Percentiles rank a stretch among this genome's conserved stretches.
Evolutionary conservation across 1,139 yeast species (phyloP).

Genomic region (Scheffersomyces segobiensis): DNA sequence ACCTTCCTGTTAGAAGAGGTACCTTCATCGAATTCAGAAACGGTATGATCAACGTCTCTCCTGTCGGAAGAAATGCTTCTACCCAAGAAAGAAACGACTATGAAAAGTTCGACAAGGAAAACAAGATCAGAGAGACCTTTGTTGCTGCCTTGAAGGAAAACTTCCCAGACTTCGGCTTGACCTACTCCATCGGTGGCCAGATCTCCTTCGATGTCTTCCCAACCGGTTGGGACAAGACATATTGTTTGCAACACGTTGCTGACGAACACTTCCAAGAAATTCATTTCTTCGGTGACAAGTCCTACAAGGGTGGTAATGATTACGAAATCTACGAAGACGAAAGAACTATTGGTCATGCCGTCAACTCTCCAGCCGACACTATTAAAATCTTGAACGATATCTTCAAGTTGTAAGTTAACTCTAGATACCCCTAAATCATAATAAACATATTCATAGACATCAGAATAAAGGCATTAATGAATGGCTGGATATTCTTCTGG

Average conservation of each 20-base stretch:
- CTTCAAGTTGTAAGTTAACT: slow-evolving; percentile 45
- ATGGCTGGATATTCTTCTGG: slow-evolving; percentile 36
- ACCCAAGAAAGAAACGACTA: slow-evolving; percentile 90
- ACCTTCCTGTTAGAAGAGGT: slow-evolving; percentile 94
- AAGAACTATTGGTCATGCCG: slow-evolving; percentile 96
- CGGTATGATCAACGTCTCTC: slow-evolving; percentile 98
- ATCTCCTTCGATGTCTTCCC: slow-evolving; percentile 99
- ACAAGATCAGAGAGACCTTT: slow-evolving; percentile 78
- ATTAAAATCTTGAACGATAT: slow-evolving; percentile 78
- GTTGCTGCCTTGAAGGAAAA: slow-evolving; percentile 80
- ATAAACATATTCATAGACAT: neutral
- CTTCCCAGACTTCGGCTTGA: slow-evolving; percentile 80
- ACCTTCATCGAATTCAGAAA: slow-evolving; percentile 98
- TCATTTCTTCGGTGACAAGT: slow-evolving; percentile 98
- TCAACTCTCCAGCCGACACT: slow-evolving; percentile 85
- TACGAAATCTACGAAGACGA: slow-evolving; percentile 90
- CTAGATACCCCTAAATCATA: neutral
- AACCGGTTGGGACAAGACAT: slow-evolving; percentile 99
- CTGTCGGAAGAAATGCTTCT: slow-evolving; percentile 97
- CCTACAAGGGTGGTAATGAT: slow-evolving; percentile 97
- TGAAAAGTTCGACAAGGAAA: slow-evolving; percentile 77
- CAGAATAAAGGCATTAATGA: slow-evolving; percentile 26
- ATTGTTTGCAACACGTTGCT: slow-evolving; percentile 90
- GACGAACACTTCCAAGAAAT: slow-evolving; percentile 80
- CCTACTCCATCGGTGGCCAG: slow-evolving; percentile 98